Evolutionary conservation across 257 asterid species (phyloP), one percentile per base, ranked within the genome.

Genomic region (Misopates orontium): DNA sequence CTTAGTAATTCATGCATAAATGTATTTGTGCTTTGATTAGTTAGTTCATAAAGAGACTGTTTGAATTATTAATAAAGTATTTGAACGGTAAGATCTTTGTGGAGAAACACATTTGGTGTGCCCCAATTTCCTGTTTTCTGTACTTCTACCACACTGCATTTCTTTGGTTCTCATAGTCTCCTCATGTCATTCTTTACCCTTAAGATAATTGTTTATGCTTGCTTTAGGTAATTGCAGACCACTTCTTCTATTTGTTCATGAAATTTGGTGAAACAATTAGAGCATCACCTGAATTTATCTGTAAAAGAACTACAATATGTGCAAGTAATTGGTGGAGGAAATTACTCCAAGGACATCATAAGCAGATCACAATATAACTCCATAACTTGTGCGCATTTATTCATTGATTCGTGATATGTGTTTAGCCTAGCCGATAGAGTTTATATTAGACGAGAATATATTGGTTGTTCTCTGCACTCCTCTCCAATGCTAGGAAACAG

Each of bases 401-500:
- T 28, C 36, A 2, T 28, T 2, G 36, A 28, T 28, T 28, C 31
- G 14, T 39, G 20, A 23, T n/a, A n/a, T n/a, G n/a, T n/a, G n/a
- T n/a, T n/a, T n/a, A n/a, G n/a, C n/a, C n/a, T n/a, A n/a, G n/a
- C n/a, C n/a, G n/a, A n/a, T n/a, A n/a, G n/a, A n/a, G n/a, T n/a
- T n/a, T n/a, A n/a, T n/a, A n/a, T n/a, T n/a, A n/a, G n/a, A n/a
- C n/a, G n/a, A n/a, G n/a, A n/a, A 18, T 60, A 47, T 36, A 55
- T 54, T 28, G 47, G 39, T 66, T 36, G 14, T 60, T 40, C 48
- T 52, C 36, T 10, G 17, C 22, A 7, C 5, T 55, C 68, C 24
- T 41, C 45, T 53, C 36, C 28, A 15, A 32, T 21, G 52, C 21
- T 21, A 58, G 69, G 45, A 77, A 50, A 36, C 36, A 28, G 31